phyloP scores from a whole-genome alignment of 2,329 filamentous ascomycete species.

The Fusarium zealandicum region DNA sequence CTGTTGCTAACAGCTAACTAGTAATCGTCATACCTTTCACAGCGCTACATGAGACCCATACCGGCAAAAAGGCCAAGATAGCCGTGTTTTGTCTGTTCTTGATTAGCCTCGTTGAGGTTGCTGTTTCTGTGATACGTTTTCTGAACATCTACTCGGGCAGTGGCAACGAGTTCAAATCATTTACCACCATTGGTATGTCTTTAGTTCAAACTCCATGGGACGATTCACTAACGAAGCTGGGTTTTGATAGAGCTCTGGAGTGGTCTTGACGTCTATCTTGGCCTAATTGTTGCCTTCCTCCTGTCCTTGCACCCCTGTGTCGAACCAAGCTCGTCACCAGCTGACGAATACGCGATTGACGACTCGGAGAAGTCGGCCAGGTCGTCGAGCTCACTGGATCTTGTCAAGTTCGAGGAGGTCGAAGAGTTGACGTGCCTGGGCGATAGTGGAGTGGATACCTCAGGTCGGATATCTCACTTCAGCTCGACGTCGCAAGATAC shows the following conservation, averaged over 20 bases:
- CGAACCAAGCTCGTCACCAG: background rate
- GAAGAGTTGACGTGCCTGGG: constrained; percentile 18
- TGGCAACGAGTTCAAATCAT: constrained; percentile 17
- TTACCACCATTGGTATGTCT: constrained; percentile 3
- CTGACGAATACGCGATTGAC: constrained; percentile 15
- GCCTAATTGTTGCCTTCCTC: constrained; percentile 26
- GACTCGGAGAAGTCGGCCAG: constrained; percentile 17
- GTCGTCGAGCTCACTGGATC: constrained; percentile 12
- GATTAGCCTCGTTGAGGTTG: constrained; percentile 23
- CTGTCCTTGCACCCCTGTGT: constrained; percentile 21
- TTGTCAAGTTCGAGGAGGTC: constrained; percentile 21
- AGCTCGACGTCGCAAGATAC: background rate
- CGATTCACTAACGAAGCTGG: background rate
- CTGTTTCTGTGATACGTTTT: constrained; percentile 26
- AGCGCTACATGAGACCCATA: constrained; percentile 17
- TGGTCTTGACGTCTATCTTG: constrained; percentile 28
- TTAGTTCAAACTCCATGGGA: too few species aligned
- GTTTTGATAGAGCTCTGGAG: constrained; percentile 25
- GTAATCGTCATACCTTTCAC: constrained; percentile 25
- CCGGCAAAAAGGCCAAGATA: constrained; percentile 9
- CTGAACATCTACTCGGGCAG: constrained; percentile 20
- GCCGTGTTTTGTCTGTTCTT: constrained; percentile 23
- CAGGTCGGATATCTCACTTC: background rate
- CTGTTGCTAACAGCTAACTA: background rate
- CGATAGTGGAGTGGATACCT: constrained; percentile 1